A percentile compares a stretch with the other conserved stretches of the same genome.
These are phyloP conservation scores for Rhizophlyctis rosea DNA, from an alignment of 192 early-diverging fungal genomes.

Conservation along the genomic window DNA sequence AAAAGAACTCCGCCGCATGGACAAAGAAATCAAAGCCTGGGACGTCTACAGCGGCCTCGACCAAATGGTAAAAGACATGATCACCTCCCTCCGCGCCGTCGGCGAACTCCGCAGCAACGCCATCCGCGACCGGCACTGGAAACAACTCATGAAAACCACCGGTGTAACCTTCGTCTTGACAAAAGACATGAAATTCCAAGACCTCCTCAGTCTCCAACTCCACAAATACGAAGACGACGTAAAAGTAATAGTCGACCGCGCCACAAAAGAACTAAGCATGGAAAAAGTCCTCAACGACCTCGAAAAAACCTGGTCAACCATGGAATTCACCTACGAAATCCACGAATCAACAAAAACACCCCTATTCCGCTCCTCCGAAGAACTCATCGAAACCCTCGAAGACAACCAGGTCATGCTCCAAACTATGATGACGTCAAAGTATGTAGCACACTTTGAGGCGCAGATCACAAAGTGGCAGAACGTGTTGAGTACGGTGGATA, in stretches of 20 bases:
- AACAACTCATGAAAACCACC: constrained; percentile 67
- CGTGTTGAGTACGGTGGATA: constrained; percentile 56
- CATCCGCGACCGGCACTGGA: constrained; percentile 67
- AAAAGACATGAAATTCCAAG: constrained; percentile 66
- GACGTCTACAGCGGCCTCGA: constrained; percentile 62
- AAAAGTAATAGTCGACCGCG: constrained; percentile 62
- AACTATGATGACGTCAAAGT: constrained; percentile 66
- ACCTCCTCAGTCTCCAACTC: constrained; percentile 57
- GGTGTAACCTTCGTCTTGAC: constrained; percentile 65
- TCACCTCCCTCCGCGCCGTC: constrained; percentile 59
- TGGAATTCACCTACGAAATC: constrained; percentile 66
- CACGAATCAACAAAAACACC: constrained; percentile 52
- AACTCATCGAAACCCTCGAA: constrained; percentile 63
- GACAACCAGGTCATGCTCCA: constrained; percentile 70
- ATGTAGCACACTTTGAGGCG: constrained; percentile 61
- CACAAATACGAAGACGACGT: constrained; percentile 68
- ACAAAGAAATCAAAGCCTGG: constrained; percentile 69
- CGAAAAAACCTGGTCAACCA: constrained; percentile 56
- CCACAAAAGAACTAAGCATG: constrained; percentile 64
- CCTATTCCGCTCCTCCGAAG: constrained; percentile 56
- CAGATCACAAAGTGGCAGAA: constrained; percentile 68
- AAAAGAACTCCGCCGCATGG: constrained; percentile 62
- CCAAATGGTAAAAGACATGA: constrained; percentile 68
- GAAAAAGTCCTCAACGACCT: constrained; percentile 68
- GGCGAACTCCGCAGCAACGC: constrained; percentile 62